These are phyloP conservation scores for Torrubiella hemipterigena DNA, from an alignment of 2,329 filamentous ascomycete species.

Conservation along the genomic window DNA sequence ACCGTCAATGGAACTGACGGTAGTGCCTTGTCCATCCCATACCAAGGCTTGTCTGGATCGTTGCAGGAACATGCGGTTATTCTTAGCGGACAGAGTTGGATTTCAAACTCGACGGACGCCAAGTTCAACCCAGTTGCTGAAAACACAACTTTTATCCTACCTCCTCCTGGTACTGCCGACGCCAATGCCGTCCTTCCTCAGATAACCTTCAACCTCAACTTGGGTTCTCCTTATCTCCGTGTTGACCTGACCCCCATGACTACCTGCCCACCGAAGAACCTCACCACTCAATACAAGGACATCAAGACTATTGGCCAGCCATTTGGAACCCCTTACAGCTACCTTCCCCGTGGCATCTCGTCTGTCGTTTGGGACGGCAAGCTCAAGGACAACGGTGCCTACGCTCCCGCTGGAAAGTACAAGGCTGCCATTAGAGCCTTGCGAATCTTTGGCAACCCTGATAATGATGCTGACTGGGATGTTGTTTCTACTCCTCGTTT, in stretches of 20 bases:
- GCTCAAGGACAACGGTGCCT: conserved; percentile 22
- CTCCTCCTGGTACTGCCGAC: conserved; percentile 17
- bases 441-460: conserved; percentile 29
- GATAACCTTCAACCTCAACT: conserved; percentile 21
- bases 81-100: conserved; percentile 14
- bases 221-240: conserved; percentile 26
- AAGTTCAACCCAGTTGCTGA: conserved; percentile 8
- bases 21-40: conserved; percentile 24
- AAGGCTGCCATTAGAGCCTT: conserved; percentile 27
- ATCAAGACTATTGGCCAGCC: conserved; percentile 21
- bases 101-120: conserved; percentile 15
- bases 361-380: conserved; percentile 22
- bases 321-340: conserved; percentile 17
- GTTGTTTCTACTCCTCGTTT: no score
- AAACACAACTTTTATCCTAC: conserved; percentile 20
- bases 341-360: neutral
- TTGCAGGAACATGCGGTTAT: conserved; percentile 17
- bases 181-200: conserved; percentile 19
- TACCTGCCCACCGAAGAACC: neutral
- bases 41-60: conserved; percentile 26
- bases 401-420: conserved; percentile 26
- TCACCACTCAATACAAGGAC: conserved; percentile 17
- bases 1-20: conserved; percentile 27
- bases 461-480: no score
- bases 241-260: conserved; percentile 16